Evolutionary conservation across 2,329 filamentous ascomycete species (phyloP).

Genomic region (Colletotrichum sp.): DNA sequence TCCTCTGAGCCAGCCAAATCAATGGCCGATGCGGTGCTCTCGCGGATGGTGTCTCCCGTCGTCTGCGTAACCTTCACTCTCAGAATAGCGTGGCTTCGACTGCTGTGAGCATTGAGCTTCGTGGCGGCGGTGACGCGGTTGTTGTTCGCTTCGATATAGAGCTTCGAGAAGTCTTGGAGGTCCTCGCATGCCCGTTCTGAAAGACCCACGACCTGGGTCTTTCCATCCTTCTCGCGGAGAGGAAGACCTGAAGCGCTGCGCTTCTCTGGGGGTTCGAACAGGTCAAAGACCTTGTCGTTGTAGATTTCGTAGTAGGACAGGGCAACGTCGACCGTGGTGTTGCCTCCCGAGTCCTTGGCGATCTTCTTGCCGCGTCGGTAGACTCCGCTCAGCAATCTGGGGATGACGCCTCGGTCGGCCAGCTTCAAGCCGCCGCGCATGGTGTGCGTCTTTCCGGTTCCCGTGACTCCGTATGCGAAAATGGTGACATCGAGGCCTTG

Average conservation of each 20-base stretch:
- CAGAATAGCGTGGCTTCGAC: conserved; percentile 87
- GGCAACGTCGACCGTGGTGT: conserved; percentile 74
- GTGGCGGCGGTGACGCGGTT: conserved; percentile 90
- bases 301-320: conserved; percentile 97
- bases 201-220: conserved; percentile 85
- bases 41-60: conserved; percentile 68
- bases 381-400: conserved; percentile 81
- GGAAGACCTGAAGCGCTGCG: conserved; percentile 81
- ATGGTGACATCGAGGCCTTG: conserved; percentile 87
- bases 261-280: conserved; percentile 88
- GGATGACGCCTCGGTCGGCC: conserved; percentile 87
- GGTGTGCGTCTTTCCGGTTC: conserved; percentile 94
- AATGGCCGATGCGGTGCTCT: conserved; percentile 91
- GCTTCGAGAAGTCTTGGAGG: conserved; percentile 85
- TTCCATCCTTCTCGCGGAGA: conserved; percentile 84
- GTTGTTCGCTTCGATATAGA: conserved; percentile 92
- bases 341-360: conserved; percentile 75
- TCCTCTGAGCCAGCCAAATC: conserved; percentile 96
- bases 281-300: conserved; percentile 92
- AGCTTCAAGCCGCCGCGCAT: conserved; percentile 92
- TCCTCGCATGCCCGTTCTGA: conserved; percentile 83
- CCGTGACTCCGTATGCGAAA: conserved; percentile 92
- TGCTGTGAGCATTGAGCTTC: conserved; percentile 91
- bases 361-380: conserved; percentile 88
- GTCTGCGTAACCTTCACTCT: conserved; percentile 87